Evolutionary conservation across 495 filamentous ascomycete species (phyloP).

Genomic region (Hyaloscypha hepaticicola): DNA sequence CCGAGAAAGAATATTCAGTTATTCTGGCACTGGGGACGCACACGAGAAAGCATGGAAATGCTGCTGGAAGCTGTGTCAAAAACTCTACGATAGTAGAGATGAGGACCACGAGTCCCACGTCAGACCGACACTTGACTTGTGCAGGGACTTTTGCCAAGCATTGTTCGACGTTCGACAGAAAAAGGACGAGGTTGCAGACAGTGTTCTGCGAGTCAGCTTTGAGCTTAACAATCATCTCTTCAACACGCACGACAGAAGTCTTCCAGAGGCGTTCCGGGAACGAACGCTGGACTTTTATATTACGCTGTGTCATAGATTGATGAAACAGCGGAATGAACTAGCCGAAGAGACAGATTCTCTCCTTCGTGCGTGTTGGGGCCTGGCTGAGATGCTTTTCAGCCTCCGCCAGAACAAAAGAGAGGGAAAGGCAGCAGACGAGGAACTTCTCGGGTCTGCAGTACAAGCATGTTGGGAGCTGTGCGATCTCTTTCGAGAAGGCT

Average conservation of each 20-base stretch:
- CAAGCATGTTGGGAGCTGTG: conserved; percentile 95
- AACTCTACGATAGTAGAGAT: conserved; percentile 77
- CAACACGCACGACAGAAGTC: conserved; percentile 80
- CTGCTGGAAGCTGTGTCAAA: conserved; percentile 88
- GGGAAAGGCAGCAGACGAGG: conserved; percentile 71
- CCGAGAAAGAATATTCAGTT: conserved; percentile 72
- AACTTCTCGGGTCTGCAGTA: conserved; percentile 79
- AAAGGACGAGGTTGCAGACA: conserved; percentile 75
- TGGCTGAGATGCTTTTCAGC: conserved; percentile 93
- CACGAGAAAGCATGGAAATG: conserved; percentile 88
- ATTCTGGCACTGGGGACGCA: conserved; percentile 63
- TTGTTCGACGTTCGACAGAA: conserved; percentile 80
- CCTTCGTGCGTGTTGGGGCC: conserved; percentile 81
- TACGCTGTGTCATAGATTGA: conserved; percentile 85
- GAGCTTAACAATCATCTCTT: conserved; percentile 94
- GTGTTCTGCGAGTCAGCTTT: conserved; percentile 85
- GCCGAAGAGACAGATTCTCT: conserved; percentile 80
- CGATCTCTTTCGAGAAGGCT: conserved; percentile 90
- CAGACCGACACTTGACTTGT: conserved; percentile 76
- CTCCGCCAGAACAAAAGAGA: conserved; percentile 80
- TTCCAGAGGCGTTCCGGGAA: conserved; percentile 87
- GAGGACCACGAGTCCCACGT: conserved; percentile 72
- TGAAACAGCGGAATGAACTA: conserved; percentile 82
- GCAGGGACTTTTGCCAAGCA: conserved; percentile 86
- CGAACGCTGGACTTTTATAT: conserved; percentile 92